Evolutionary conservation across 1,284 basidiomycete genomes (phyloP).

Genomic region (Serendipita sp.): DNA sequence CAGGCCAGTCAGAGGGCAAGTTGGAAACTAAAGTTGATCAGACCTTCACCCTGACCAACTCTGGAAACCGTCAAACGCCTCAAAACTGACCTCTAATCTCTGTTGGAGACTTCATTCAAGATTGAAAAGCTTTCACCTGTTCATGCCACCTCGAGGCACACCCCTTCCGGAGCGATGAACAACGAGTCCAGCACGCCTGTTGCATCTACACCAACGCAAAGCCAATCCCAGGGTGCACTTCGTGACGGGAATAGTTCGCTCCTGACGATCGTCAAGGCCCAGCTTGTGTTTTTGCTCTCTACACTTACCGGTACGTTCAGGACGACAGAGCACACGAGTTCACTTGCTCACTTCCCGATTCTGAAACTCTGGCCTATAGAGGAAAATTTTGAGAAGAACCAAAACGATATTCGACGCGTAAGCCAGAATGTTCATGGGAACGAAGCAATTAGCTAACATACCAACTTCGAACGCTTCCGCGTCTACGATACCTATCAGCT

Average conservation of each 20-base stretch:
- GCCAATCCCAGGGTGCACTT: not conserved
- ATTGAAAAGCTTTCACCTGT: not conserved
- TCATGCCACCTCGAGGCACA: not conserved
- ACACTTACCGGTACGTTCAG: not conserved
- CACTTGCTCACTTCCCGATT: conserved; percentile 28
- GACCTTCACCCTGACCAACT: too few relatives aligned
- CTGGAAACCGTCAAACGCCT: too few relatives aligned
- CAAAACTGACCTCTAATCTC: not conserved
- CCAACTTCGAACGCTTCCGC: not conserved
- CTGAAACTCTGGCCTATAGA: conserved; percentile 30
- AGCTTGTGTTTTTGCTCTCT: conserved; percentile 15
- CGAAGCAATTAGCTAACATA: conserved; percentile 12
- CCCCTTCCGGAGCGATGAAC: not conserved
- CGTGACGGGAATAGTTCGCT: conserved; percentile 14
- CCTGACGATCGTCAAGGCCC: conserved; percentile 31
- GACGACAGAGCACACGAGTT: not conserved
- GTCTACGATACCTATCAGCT: conserved; percentile 36
- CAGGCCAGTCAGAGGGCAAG: too few relatives aligned
- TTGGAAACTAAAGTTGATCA: too few relatives aligned
- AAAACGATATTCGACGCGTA: conserved; percentile 81
- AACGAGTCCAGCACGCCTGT: conserved; percentile 4
- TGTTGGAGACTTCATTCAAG: not conserved
- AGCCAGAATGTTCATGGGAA: conserved; percentile 20
- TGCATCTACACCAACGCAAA: conserved; percentile 2
- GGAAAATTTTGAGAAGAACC: conserved; percentile 86